Evolutionary conservation across 805 yeast species (phyloP).

Genomic region (Candida krabiensis): DNA sequence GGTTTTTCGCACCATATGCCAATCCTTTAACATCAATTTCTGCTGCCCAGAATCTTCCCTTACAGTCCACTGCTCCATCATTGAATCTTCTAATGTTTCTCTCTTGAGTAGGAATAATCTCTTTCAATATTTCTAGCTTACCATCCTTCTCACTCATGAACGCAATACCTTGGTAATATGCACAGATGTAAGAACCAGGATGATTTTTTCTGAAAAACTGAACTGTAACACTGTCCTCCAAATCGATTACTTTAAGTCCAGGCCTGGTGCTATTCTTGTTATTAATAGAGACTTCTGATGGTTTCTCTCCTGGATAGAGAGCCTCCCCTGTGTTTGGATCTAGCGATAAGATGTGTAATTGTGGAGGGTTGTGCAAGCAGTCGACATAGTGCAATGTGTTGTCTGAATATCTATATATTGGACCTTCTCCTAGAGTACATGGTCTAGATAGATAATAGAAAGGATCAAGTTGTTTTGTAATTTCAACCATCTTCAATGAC

Average conservation of each 20-base stretch:
- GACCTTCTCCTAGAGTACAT: constrained; percentile 34
- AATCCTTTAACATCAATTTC: constrained; percentile 32
- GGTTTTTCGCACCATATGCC: constrained; percentile 25
- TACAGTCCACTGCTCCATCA: constrained; percentile 32
- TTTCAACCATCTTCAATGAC: too few species aligned
- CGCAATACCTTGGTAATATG: constrained; percentile 35
- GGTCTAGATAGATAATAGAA: constrained; percentile 26
- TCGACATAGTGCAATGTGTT: constrained; percentile 35
- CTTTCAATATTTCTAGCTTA: constrained; percentile 29
- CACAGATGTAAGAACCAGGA: constrained; percentile 31
- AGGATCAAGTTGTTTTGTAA: too few species aligned
- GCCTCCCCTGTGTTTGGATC: constrained; percentile 27
- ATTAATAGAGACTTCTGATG: constrained; percentile 8
- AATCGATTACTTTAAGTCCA: constrained; percentile 24
- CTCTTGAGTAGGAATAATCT: constrained; percentile 28
- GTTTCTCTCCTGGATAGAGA: constrained; percentile 12
- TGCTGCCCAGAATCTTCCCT: constrained; percentile 51
- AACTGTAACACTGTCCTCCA: constrained; percentile 32
- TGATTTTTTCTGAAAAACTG: constrained; percentile 30
- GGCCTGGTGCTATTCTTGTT: constrained; percentile 17
- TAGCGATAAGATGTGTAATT: constrained; percentile 28
- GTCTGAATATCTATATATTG: constrained; percentile 32
- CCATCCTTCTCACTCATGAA: constrained; percentile 35
- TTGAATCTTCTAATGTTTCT: constrained; percentile 23
- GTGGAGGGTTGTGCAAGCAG: constrained; percentile 24